Evolutionary conservation across 2,329 filamentous ascomycete genomes (phyloP).

Genomic region (Epichloe sibirici): DNA sequence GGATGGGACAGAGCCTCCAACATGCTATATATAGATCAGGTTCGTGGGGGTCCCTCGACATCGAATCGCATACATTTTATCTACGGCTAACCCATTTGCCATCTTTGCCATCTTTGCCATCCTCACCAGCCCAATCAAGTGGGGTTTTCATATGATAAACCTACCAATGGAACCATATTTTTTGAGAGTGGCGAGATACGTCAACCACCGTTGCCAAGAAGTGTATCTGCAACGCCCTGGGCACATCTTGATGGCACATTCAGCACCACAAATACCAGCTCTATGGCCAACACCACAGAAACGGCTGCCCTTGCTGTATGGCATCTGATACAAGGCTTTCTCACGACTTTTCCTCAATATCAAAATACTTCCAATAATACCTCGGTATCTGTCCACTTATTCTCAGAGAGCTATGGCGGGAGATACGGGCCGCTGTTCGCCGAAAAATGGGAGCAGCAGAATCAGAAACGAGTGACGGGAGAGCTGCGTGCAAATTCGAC

Average conservation of each 20-base stretch:
- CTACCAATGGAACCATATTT: constrained; percentile 47
- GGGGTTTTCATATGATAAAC: constrained; percentile 53
- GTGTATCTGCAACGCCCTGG: constrained; percentile 14
- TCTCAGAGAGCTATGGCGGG: constrained; percentile 59
- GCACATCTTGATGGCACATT: constrained; percentile 53
- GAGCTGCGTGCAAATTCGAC: constrained; percentile 35
- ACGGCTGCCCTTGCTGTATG: constrained; percentile 47
- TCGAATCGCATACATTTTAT: constrained; percentile 4
- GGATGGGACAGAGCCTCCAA: constrained; percentile 49
- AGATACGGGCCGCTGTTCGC: constrained; percentile 58
- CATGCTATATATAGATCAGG: constrained; percentile 46
- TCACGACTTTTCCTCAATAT: constrained; percentile 46
- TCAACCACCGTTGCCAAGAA: constrained; percentile 12
- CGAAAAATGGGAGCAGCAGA: constrained; percentile 47
- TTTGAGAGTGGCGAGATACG: constrained; percentile 27
- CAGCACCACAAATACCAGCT: constrained; percentile 34
- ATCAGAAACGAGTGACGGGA: constrained; percentile 40
- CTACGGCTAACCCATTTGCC: not conserved
- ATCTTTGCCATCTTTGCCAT: not conserved
- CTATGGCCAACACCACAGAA: constrained; percentile 42
- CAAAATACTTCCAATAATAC: constrained; percentile 35
- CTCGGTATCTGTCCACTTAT: constrained; percentile 48
- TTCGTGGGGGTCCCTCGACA: constrained; percentile 15
- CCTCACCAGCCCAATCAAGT: constrained; percentile 51
- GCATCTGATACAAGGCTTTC: constrained; percentile 52